These are phyloP conservation scores for Shiraia sp. DNA, from an alignment of 2,329 filamentous ascomycete genomes.

Conservation along the genomic window DNA sequence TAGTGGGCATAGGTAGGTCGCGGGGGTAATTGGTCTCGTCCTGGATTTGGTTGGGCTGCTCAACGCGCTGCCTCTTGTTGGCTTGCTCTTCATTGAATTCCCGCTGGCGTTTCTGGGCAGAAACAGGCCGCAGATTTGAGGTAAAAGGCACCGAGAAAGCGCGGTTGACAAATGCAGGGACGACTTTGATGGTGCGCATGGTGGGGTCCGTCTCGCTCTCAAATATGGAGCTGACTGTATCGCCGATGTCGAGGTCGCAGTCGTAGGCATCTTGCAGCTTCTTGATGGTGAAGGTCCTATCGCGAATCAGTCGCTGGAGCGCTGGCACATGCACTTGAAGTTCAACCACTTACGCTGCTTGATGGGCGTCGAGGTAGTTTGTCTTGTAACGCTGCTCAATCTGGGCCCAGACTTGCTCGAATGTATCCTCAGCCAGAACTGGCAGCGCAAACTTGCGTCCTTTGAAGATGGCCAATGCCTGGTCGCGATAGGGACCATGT, in stretches of 20 bases:
- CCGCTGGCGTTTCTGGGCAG: constrained; percentile 27
- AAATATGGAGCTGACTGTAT: constrained; percentile 42
- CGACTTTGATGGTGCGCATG: constrained; percentile 36
- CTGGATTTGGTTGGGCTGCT: constrained; percentile 17
- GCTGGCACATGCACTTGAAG: not conserved
- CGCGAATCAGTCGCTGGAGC: constrained; percentile 3
- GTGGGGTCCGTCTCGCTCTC: constrained; percentile 29
- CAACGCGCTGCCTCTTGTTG: constrained; percentile 31
- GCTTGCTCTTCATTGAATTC: constrained; percentile 11
- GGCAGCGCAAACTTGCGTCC: constrained; percentile 41
- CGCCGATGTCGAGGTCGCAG: constrained; percentile 42
- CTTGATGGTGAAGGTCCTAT: constrained; percentile 38
- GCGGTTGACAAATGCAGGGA: constrained; percentile 33
- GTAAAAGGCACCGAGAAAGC: constrained; percentile 37
- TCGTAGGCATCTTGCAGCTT: constrained; percentile 42
- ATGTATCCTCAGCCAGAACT: constrained; percentile 30
- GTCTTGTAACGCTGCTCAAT: constrained; percentile 39
- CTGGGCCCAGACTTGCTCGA: constrained; percentile 34
- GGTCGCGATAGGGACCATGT: constrained; percentile 17
- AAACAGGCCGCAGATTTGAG: constrained; percentile 32
- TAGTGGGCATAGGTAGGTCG: constrained; percentile 34
- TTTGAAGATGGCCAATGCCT: constrained; percentile 31
- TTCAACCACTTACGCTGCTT: constrained; percentile 20
- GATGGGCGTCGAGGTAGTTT: constrained; percentile 36
- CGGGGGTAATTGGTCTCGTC: constrained; percentile 18